Conservation (phyloP, 345 rosid genomes). For the Eucalyptus dawsonii region DNA sequence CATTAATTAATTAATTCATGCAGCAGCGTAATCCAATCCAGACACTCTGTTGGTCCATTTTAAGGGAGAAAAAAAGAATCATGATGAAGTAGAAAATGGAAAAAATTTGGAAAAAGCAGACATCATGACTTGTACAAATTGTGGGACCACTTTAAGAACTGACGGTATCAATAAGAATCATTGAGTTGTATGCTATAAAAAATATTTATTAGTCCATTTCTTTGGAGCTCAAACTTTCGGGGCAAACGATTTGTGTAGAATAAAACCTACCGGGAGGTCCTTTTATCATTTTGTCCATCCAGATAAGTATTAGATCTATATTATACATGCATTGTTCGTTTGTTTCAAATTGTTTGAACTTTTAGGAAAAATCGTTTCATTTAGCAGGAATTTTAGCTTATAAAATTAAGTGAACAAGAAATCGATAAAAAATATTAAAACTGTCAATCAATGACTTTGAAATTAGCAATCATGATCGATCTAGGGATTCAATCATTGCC, state of each 20-base stretch:
- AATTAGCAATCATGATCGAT: neutral
- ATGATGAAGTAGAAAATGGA: neutral
- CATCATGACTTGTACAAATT: neutral
- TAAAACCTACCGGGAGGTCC: neutral
- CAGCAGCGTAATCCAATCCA: neutral
- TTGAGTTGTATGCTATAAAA: neutral
- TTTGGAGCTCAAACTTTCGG: neutral
- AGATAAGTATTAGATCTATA: too few relatives aligned
- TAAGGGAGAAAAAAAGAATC: neutral
- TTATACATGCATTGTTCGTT: neutral
- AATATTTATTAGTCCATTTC: neutral
- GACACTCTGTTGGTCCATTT: neutral
- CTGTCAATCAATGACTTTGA: neutral
- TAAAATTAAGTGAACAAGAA: neutral
- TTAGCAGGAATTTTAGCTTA: fast-evolving
- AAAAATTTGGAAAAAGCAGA: neutral
- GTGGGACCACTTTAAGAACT: neutral
- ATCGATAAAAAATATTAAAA: too few relatives aligned
- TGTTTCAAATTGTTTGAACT: neutral
- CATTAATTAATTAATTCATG: neutral
- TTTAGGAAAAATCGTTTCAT: neutral
- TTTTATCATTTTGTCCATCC: neutral
- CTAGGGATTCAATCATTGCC: fast-evolving
- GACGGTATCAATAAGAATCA: neutral
- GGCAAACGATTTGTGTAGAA: neutral